Conservation (phyloP, 495 filamentous ascomycete species). For the Pyronema omphalodes region DNA sequence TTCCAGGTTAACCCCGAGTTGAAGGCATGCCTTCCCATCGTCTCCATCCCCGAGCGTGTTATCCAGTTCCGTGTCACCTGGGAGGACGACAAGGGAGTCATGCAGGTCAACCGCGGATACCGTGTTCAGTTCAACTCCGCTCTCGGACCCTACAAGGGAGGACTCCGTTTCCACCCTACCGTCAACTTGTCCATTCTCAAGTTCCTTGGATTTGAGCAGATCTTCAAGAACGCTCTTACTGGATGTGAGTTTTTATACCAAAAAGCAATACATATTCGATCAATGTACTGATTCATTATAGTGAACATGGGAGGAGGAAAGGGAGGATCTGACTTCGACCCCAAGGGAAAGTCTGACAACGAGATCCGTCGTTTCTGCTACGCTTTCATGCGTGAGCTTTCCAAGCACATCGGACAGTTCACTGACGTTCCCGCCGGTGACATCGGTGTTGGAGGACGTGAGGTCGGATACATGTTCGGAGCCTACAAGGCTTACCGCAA, state of each 20-base stretch:
- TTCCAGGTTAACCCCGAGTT: conserved; percentile 90
- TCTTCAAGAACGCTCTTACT: conserved; percentile 99
- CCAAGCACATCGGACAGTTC: conserved; percentile 87
- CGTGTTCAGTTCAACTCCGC: conserved; percentile 99
- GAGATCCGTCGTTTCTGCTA: conserved; percentile 98
- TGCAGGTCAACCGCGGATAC: conserved; percentile 91
- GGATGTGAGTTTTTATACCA: conserved; percentile 45
- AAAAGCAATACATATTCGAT: neutral
- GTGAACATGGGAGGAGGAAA: conserved; percentile 97
- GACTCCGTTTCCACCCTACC: conserved; percentile 83
- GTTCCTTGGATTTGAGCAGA: conserved; percentile 98
- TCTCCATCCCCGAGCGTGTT: conserved; percentile 82
- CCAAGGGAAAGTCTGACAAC: conserved; percentile 92
- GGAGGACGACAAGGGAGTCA: conserved; percentile 78
- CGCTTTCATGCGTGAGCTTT: conserved; percentile 86
- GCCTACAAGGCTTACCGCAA: conserved; percentile 79
- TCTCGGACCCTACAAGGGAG: conserved; percentile 95
- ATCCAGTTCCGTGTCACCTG: conserved; percentile 96
- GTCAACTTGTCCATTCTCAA: conserved; percentile 97
- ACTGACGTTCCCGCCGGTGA: conserved; percentile 92
- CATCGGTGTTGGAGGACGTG: conserved; percentile 75
- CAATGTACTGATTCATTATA: conserved; percentile 21
- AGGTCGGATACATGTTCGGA: conserved; percentile 91
- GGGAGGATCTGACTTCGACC: conserved; percentile 97
- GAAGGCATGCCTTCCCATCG: conserved; percentile 71